A percentile compares a stretch with the other conserved stretches of the same genome.
phyloP scores from a whole-genome alignment of 1,284 basidiomycete species.

The Rhodotorula sp. region DNA sequence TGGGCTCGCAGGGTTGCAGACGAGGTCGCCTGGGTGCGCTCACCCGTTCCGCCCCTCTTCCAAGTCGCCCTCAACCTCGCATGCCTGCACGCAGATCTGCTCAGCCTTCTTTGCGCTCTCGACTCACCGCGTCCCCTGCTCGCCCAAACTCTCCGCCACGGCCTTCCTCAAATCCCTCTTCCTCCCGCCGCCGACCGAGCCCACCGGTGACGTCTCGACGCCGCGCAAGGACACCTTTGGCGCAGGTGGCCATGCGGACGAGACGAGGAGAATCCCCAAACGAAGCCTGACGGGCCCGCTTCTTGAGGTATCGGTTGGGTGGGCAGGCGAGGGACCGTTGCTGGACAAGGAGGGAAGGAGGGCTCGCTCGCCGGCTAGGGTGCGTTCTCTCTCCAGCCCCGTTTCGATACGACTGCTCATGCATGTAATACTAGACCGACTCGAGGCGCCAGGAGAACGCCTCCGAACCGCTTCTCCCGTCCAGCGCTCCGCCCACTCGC shows the following conservation, averaged over 20 bases:
- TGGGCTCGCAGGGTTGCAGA: slow-evolving; percentile 3
- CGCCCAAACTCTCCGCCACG: not conserved
- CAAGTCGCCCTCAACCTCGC: not conserved
- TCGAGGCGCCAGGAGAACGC: not conserved
- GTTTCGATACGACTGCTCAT: not conserved
- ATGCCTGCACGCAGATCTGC: slow-evolving; percentile 8
- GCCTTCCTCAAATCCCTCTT: slow-evolving; percentile 21
- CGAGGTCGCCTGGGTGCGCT: slow-evolving; percentile 22
- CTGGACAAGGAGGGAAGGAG: not conserved
- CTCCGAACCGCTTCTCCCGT: not conserved
- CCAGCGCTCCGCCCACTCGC: not conserved
- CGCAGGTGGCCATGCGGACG: not conserved
- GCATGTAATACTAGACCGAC: not conserved
- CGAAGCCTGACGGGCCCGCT: not conserved
- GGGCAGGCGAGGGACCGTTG: not conserved
- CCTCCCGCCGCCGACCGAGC: not conserved
- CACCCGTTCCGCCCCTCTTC: not conserved
- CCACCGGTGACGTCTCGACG: not conserved
- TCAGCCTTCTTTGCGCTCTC: slow-evolving; percentile 6
- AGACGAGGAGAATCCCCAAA: not conserved
- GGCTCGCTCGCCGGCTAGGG: not conserved
- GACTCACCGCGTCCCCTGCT: slow-evolving; percentile 13
- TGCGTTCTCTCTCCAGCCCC: not conserved
- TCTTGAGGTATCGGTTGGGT: not conserved
- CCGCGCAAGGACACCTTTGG: not conserved